Percentiles rank a stretch among this genome's conserved stretches.
Evolutionary conservation across 2,329 filamentous ascomycete genomes (phyloP).

Genomic region (Alternaria atra): DNA sequence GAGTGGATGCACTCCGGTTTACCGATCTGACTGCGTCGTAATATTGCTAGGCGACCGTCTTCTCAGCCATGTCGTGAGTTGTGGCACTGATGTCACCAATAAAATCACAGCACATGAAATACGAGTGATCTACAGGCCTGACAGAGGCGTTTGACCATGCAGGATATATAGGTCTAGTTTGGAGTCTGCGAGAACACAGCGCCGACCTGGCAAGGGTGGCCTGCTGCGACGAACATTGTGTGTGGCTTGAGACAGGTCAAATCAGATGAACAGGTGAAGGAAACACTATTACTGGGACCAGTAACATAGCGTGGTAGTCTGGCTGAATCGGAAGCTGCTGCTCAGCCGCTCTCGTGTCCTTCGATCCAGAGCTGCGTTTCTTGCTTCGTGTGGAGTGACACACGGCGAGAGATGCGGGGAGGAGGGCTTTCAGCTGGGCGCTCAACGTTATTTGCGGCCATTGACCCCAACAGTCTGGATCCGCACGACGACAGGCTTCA

Average conservation of each 20-base stretch:
- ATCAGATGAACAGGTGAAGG: conserved; percentile 1
- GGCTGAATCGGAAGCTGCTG: conserved; percentile 20
- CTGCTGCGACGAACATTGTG: conserved; percentile 16
- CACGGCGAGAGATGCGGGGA: conserved; percentile 30
- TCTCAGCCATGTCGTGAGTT: conserved; percentile 36
- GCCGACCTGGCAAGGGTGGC: conserved; percentile 14
- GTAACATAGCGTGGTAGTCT: conserved; percentile 11
- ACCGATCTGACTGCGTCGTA: conserved; percentile 38
- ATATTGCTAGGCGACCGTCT: conserved; percentile 29
- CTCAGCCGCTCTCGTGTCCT: conserved; percentile 26
- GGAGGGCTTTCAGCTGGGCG: conserved; percentile 20
- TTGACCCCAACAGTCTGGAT: conserved; percentile 19
- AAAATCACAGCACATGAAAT: conserved; percentile 20
- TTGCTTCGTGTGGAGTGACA: conserved; percentile 28
- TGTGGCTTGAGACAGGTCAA: conserved; percentile 7
- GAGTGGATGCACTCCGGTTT: conserved; percentile 20
- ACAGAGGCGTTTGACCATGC: conserved; percentile 20
- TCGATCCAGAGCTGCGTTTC: conserved; percentile 15
- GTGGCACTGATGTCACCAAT: conserved; percentile 41
- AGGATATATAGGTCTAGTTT: conserved; percentile 1
- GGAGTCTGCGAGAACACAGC: conserved; percentile 11
- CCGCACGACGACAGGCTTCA: conserved; percentile 15
- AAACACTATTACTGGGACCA: conserved; percentile 6
- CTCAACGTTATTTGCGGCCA: conserved; percentile 18
- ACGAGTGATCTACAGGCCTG: conserved; percentile 29